These are phyloP conservation scores for Alternaria infectoria DNA, from an alignment of 2,329 filamentous ascomycete genomes.

Conservation along the genomic window DNA sequence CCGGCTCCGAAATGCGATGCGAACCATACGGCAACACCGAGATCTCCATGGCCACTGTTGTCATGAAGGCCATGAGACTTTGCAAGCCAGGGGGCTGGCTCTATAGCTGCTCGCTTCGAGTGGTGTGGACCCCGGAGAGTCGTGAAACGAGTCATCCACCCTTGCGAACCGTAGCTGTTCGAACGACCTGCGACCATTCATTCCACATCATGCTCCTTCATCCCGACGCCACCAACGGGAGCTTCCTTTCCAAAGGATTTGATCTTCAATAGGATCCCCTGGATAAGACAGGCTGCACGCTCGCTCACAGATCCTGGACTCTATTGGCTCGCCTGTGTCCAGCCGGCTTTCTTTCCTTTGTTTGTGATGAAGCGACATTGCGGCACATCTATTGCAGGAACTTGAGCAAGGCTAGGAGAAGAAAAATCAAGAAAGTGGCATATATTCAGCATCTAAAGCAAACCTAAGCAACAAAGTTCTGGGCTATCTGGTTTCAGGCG, in stretches of 20 bases:
- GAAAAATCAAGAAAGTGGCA: conserved; percentile 2
- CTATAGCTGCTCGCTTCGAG: conserved; percentile 7
- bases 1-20: conserved; percentile 1
- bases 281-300: neutral
- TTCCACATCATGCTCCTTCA: neutral
- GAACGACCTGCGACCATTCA: neutral
- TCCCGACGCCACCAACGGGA: conserved; percentile 9
- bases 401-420: neutral
- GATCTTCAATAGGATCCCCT: conserved; percentile 3
- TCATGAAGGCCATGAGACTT: conserved; percentile 8
- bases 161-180: neutral
- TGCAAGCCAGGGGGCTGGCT: conserved; percentile 2
- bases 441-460: conserved; percentile 1
- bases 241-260: neutral
- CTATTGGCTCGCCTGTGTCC: neutral
- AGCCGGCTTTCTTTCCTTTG: neutral
- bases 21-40: conserved; percentile 14
- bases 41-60: conserved; percentile 1
- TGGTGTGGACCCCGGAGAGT: conserved; percentile 1
- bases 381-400: conserved; percentile 1
- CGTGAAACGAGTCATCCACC: conserved; percentile 1
- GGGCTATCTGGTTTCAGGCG: conserved; percentile 10
- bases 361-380: conserved; percentile 5
- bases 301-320: neutral
- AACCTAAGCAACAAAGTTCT: conserved; percentile 13